Percentiles rank a stretch among this genome's conserved stretches.
phyloP scores from a whole-genome alignment of 768 basidiomycete genomes.

The Tylopilus sp. region DNA sequence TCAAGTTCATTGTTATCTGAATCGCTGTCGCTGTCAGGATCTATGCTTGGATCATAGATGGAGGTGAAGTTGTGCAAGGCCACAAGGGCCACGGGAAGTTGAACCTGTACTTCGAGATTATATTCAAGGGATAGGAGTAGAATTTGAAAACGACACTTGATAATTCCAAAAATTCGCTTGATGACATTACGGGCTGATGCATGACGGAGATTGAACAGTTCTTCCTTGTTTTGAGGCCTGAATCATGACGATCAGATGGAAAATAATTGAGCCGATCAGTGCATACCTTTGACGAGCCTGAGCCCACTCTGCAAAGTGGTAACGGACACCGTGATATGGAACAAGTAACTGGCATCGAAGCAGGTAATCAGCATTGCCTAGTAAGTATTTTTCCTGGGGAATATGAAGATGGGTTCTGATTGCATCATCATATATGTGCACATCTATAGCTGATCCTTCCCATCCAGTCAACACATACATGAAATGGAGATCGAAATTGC shows the following conservation, averaged over 20 bases:
- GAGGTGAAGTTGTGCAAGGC: no score
- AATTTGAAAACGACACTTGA: slow-evolving; percentile 7
- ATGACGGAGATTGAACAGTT: slow-evolving; percentile 28
- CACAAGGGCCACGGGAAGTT: no score
- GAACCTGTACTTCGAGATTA: background rate
- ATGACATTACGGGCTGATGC: slow-evolving; percentile 4
- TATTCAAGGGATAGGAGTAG: background rate
- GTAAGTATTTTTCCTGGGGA: slow-evolving; percentile 31
- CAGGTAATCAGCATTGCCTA: slow-evolving; percentile 8
- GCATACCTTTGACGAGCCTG: background rate
- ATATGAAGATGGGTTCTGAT: slow-evolving; percentile 27
- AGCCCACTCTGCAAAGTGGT: slow-evolving; percentile 37
- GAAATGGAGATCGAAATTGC: no score
- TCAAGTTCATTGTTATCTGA: no score
- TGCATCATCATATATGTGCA: slow-evolving; percentile 15
- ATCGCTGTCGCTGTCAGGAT: no score
- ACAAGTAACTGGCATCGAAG: slow-evolving; percentile 12
- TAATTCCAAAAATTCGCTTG: background rate
- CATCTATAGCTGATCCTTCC: slow-evolving; percentile 40
- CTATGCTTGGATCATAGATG: no score
- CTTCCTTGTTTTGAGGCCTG: slow-evolving; percentile 14
- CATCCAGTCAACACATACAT: slow-evolving; percentile 37
- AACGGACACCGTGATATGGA: slow-evolving; percentile 38
- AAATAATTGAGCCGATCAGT: no score
- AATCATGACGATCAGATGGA: background rate